phyloP scores from a whole-genome alignment of 73 alveolate species.

The Paramecium sonneborni region DNA sequence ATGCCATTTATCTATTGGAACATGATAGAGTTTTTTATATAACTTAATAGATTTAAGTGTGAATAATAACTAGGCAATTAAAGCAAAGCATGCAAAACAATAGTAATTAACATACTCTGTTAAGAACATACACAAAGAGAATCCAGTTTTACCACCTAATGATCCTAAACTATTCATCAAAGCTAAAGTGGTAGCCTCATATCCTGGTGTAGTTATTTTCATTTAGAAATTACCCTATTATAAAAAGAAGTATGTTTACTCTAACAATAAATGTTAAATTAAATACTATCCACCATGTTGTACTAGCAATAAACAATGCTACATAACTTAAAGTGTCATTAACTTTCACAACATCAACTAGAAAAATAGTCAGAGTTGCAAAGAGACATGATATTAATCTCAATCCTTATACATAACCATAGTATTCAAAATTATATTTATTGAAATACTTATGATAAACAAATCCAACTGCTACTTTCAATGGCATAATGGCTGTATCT shows the following conservation, averaged over 20 bases:
- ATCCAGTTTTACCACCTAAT: not conserved
- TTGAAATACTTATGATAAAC: not conserved
- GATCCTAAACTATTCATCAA: not conserved
- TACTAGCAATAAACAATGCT: not conserved
- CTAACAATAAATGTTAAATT: slow-evolving; percentile 23
- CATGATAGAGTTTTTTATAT: not conserved
- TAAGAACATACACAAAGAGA: not conserved
- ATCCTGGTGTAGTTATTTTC: not conserved
- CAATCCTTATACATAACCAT: not conserved
- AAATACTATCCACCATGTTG: slow-evolving; percentile 1
- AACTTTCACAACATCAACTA: not conserved
- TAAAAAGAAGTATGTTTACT: not conserved
- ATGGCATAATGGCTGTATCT: not conserved
- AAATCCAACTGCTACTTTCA: slow-evolving; percentile 18
- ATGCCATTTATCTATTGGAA: not conserved
- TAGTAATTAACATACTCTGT: not conserved
- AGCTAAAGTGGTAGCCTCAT: not conserved
- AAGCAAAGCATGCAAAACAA: not conserved
- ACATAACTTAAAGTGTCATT: not conserved
- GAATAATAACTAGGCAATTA: not conserved
- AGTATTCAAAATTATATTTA: not conserved
- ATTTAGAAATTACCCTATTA: not conserved
- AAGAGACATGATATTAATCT: not conserved
- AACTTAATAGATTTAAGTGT: not conserved
- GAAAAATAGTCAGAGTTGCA: not conserved